Evolutionary conservation across 2,329 filamentous ascomycete species (phyloP).

Genomic region (Botrytis sinoallii): DNA sequence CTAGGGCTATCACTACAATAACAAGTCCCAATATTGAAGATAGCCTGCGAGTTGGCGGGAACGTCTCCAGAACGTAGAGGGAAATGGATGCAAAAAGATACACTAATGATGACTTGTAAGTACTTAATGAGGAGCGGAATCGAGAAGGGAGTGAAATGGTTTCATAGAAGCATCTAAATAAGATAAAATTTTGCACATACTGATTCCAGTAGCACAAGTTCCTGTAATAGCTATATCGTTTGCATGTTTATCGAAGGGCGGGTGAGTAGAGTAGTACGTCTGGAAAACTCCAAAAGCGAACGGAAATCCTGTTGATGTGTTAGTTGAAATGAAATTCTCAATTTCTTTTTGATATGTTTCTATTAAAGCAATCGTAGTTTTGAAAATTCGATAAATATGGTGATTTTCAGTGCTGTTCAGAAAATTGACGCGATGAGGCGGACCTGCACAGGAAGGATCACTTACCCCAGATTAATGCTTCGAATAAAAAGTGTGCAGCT

Average conservation of each 20-base stretch:
- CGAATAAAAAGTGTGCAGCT: conserved; percentile 49
- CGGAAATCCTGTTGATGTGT: conserved; percentile 35
- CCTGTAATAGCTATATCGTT: conserved; percentile 45
- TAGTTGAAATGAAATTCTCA: neutral
- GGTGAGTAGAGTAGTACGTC: conserved; percentile 42
- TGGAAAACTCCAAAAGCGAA: conserved; percentile 45
- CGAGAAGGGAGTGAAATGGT: no score
- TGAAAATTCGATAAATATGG: neutral
- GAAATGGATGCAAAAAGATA: conserved; percentile 32
- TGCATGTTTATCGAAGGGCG: conserved; percentile 39
- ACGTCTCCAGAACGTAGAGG: conserved; percentile 29
- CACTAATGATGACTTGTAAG: conserved; percentile 9
- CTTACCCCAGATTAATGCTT: conserved; percentile 53
- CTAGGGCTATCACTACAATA: conserved; percentile 37
- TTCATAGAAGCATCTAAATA: neutral
- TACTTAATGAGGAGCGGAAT: neutral
- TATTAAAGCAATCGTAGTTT: neutral
- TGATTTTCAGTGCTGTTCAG: neutral
- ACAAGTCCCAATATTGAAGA: conserved; percentile 39
- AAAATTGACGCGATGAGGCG: neutral
- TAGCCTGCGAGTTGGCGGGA: conserved; percentile 37
- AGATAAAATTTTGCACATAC: neutral
- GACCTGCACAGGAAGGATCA: neutral
- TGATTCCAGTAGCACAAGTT: conserved; percentile 34
- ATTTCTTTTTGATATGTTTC: neutral